Base-by-base conservation (phyloP, 371 early-diverging fungal genomes). In the Mucor velutinosus region DNA sequence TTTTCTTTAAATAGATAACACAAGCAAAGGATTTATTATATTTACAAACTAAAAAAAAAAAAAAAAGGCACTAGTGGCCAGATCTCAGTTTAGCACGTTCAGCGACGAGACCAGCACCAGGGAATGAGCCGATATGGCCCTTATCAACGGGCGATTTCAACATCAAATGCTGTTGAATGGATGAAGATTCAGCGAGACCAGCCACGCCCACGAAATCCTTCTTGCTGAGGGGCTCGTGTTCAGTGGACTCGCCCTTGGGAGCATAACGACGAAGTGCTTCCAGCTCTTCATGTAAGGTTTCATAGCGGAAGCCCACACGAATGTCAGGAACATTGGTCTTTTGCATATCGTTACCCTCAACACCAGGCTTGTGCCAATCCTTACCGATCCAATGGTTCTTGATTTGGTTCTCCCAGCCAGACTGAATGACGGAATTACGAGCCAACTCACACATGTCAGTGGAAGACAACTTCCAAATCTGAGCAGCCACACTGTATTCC, bases 381-480 rank as follows among this genome's bases (percentile, higher is more conserved):
- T 89, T 82, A 32, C 99, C 99, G 25, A 99, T 84, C 98, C 99
- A 99, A 69, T 93, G 92, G 60, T 89, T 85, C 86, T 99, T 99
- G 78, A 97, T 80, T 66, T 88, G 81, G 69, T 88, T 84, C 73
- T 97, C 96, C 86, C 93, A 99, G 4, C 98, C 99, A 77, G 93
- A 93, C 71, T 98, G 98, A 8, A 95, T 78, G 4, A 97, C 97
- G 19, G 94, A 93, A 82, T 99, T 98, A 60, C 97, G 87, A 0
- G 99, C 95, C 68, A 99, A 83, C 79, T 99, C 99, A 76, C 99
- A 98, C 97, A 98, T 98, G 74, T 99, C 99, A 0, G 94, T 89
- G 14, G 92, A 82, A 7, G 95, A 94, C 39, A 97, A 76, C 74
- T 97, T 99, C 95, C 97, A 99, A 66, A 99, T 98, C 89, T 95